phyloP scores from a whole-genome alignment of 2,329 filamentous ascomycete genomes.

The Alternaria arborescens region DNA sequence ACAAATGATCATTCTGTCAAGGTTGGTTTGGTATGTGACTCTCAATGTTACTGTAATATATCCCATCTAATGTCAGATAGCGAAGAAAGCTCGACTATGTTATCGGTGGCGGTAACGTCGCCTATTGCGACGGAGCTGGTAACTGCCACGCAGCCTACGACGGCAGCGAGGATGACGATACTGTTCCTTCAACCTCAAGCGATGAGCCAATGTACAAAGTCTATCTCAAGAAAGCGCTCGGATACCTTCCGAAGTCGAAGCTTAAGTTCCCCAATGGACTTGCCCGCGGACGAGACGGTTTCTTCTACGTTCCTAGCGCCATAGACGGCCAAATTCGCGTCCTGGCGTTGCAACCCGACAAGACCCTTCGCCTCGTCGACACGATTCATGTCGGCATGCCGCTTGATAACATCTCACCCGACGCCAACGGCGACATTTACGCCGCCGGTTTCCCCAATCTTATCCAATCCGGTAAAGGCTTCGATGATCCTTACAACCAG shows the following conservation, averaged over 20 bases:
- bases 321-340: slow-evolving; percentile 37
- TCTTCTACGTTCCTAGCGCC: slow-evolving; percentile 40
- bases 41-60: background rate
- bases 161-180: slow-evolving; percentile 17
- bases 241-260: slow-evolving; percentile 22
- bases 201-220: slow-evolving; percentile 12
- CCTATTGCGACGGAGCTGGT: slow-evolving; percentile 30
- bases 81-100: slow-evolving; percentile 33
- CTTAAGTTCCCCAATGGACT: slow-evolving; percentile 45
- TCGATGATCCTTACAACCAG: slow-evolving; percentile 26
- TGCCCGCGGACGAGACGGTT: slow-evolving; percentile 29
- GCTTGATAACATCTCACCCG: slow-evolving; percentile 38
- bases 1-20: slow-evolving; percentile 42
- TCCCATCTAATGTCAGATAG: background rate
- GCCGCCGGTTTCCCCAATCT: slow-evolving; percentile 33
- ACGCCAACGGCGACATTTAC: slow-evolving; percentile 38
- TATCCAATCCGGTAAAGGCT: slow-evolving; percentile 12
- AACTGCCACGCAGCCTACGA: slow-evolving; percentile 29
- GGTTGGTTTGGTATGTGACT: slow-evolving; percentile 27
- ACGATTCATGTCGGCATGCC: slow-evolving; percentile 37
- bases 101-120: slow-evolving; percentile 41
- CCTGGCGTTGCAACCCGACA: slow-evolving; percentile 25
- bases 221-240: slow-evolving; percentile 9
- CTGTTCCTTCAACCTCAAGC: background rate
- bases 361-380: slow-evolving; percentile 31